These are phyloP conservation scores for Colletotrichum tabaci DNA, from an alignment of 2,329 filamentous ascomycete species.

Conservation along the genomic window DNA sequence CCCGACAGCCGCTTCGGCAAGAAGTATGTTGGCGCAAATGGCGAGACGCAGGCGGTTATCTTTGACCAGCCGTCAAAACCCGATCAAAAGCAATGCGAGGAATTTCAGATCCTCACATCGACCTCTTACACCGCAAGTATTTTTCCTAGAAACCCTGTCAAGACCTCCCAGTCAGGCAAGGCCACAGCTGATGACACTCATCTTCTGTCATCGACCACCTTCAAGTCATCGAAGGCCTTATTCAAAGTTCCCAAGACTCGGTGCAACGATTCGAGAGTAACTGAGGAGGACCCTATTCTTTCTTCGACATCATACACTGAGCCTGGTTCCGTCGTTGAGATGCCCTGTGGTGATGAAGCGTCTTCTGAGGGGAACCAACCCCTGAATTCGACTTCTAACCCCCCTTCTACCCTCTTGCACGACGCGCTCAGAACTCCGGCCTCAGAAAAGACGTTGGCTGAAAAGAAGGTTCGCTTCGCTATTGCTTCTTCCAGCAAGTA, in stretches of 20 bases:
- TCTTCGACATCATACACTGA: not conserved
- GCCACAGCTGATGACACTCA: not conserved
- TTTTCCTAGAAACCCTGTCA: not conserved
- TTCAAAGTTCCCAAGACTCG: not conserved
- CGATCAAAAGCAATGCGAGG: not conserved
- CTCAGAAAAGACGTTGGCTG: conserved; percentile 12
- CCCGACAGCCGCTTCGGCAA: not conserved
- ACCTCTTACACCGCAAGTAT: not conserved
- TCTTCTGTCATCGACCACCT: not conserved
- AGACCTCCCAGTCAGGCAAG: not conserved
- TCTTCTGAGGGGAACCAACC: not conserved
- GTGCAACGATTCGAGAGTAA: not conserved
- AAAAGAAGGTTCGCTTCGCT: conserved; percentile 36
- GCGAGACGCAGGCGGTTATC: not conserved
- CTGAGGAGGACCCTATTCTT: not conserved
- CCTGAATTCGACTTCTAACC: not conserved
- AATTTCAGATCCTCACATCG: not conserved
- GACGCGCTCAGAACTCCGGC: conserved; percentile 6
- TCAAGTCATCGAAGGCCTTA: not conserved
- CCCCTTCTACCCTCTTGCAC: not conserved
- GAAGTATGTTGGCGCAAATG: not conserved
- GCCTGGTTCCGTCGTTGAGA: not conserved
- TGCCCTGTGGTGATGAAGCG: not conserved
- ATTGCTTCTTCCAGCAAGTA: not conserved
- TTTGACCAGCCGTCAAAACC: not conserved